Evolutionary conservation across 345 rosid genomes (phyloP).

Genomic region (Salix exigua): DNA sequence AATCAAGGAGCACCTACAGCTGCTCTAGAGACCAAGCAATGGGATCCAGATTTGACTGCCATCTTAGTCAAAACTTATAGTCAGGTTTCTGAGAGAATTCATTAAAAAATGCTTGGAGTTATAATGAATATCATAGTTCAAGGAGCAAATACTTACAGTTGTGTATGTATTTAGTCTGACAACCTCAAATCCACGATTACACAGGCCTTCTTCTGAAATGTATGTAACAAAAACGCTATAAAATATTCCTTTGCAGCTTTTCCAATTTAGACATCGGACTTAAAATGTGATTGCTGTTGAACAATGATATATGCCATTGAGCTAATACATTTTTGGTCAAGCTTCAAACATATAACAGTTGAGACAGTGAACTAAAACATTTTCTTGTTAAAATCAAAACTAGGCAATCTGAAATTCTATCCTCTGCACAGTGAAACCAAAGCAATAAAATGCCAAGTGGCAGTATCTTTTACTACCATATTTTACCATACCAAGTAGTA

Average conservation of each 20-base stretch:
- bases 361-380: background rate
- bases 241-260: background rate
- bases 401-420: background rate
- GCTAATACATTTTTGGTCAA: background rate
- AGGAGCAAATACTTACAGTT: conserved; percentile 54
- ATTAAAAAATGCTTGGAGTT: background rate
- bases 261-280: conserved; percentile 7
- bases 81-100: background rate
- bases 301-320: background rate
- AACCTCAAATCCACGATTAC: conserved; percentile 85
- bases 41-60: background rate
- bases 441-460: background rate
- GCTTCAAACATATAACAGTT: background rate
- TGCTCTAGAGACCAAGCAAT: conserved; percentile 1
- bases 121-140: background rate
- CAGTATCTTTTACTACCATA: background rate
- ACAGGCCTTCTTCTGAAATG: conserved; percentile 77
- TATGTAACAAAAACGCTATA: conserved; percentile 13
- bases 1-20: background rate
- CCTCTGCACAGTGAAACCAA: background rate
- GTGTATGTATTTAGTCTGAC: conserved; percentile 85
- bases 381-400: background rate
- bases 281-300: background rate
- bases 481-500: background rate
- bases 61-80: background rate